Base-by-base conservation (phyloP, 306 rosid species). In the Albizia julibrissin region DNA sequence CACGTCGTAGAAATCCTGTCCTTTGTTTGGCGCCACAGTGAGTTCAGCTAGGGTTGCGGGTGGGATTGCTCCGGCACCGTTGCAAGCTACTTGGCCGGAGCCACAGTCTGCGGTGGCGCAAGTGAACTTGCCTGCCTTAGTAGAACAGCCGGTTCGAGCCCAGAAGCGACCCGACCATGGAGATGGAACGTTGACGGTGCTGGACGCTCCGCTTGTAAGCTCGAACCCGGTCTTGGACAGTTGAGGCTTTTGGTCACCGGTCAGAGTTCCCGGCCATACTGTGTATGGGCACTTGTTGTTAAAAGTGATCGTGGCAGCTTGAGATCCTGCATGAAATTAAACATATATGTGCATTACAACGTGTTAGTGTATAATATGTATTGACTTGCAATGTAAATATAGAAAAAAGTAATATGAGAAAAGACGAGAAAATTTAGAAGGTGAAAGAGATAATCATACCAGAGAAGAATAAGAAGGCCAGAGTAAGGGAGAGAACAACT, bases 151-250 rank as follows among this genome's bases (percentile, higher is more conserved):
- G 1, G 95, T 83, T 7, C 94, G 83, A 0, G 76, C 94, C 92
- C 93, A 93, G 33, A 93, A 86, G 8, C 90, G 65, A 15, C 97
- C 97, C 0, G 91, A 86, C 95, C 95, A 93, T 22, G 90, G 89
- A 6, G 87, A 66, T 0, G 89, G 90, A 18, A 81, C 78, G 44
- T 72, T 40, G 0, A 89, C 8, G 0, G 88, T 8, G 31, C 3
- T 34, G 5, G 84, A 52, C 2, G 86, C 87, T n/a, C 91, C 85
- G 1, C 58, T 1, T 2, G 2, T 40, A 26, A 93, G 44, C 74
- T 84, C 82, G 33, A 93, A 89, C 24, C 95, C 95, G 0, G 95
- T 91, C 31, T 66, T 5, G 67, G 92, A 74, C 11, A 88, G n/a
- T 14, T 90, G 94, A 1, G 91, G 85, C 27, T 72, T 84, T 43